phyloP scores from a whole-genome alignment of 352 stramenopile genomes.

The Pythium phragmiticola region DNA sequence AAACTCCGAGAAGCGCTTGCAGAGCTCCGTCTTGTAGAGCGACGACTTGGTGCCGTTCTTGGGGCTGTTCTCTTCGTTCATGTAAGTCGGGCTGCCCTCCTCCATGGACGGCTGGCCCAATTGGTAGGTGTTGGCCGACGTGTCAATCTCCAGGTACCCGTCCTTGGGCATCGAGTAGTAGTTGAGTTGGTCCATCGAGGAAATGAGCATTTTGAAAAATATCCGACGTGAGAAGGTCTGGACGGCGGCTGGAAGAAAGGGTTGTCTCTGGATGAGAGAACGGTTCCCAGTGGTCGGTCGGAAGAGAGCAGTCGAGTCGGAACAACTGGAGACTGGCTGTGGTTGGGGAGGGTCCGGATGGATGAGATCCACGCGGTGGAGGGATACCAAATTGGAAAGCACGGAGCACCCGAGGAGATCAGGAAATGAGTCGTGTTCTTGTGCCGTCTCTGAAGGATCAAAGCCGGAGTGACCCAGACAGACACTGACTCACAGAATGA shows the following conservation, averaged over 20 bases:
- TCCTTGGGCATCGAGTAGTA: constrained; percentile 83
- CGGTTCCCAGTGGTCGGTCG: constrained; percentile 1
- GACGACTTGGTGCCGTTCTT: constrained; percentile 86
- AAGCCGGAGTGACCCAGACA: constrained; percentile 17
- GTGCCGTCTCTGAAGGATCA: constrained; percentile 14
- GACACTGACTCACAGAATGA: constrained; percentile 1
- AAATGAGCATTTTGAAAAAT: constrained; percentile 55
- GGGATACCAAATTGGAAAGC: constrained; percentile 2
- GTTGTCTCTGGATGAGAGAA: constrained; percentile 1
- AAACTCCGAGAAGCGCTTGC: constrained; percentile 86
- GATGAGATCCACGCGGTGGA: constrained; percentile 7
- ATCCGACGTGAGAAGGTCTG: background rate
- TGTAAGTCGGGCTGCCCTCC: constrained; percentile 43
- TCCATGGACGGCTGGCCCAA: constrained; percentile 23
- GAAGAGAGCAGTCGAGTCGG: constrained; percentile 5
- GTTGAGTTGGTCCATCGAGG: constrained; percentile 80
- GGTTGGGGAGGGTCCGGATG: constrained; percentile 5
- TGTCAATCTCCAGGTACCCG: constrained; percentile 66
- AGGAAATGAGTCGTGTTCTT: constrained; percentile 10
- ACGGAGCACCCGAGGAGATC: constrained; percentile 10
- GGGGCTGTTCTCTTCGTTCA: constrained; percentile 80
- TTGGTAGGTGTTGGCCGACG: constrained; percentile 30
- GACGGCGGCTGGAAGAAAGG: constrained; percentile 12
- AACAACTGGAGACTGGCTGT: constrained; percentile 6
- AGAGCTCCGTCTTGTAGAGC: constrained; percentile 88